Conservation (phyloP, 129 eudicot genomes). For the Centrapalus pauciflorus region DNA sequence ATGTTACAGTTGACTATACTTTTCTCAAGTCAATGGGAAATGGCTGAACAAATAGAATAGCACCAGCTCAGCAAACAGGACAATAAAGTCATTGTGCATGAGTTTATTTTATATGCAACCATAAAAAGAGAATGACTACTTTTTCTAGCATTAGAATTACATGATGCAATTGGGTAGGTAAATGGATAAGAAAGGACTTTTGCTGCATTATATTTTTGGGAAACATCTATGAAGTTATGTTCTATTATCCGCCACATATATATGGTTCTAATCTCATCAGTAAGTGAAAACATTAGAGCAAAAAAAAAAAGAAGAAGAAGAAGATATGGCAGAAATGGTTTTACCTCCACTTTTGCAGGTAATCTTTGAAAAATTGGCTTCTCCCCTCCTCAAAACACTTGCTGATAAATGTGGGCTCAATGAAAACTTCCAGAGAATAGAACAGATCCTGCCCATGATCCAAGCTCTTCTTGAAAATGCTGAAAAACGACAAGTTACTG, state of each 20-base stretch:
- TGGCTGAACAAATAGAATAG: not conserved
- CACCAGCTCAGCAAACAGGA: not conserved
- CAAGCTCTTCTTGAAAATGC: constrained; percentile 33
- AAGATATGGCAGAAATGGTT: constrained; percentile 20
- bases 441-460: constrained; percentile 18
- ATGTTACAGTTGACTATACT: not conserved
- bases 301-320: not conserved
- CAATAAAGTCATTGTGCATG: not conserved
- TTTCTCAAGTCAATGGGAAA: not conserved
- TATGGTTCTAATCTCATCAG: not conserved
- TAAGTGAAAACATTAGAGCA: not conserved
- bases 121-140: not conserved
- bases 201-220: no score
- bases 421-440: constrained; percentile 16
- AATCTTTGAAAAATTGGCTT: constrained; percentile 27
- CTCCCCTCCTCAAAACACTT: constrained; percentile 18
- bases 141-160: no score
- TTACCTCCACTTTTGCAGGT: constrained; percentile 21
- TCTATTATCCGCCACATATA: no score
- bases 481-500: constrained; percentile 13
- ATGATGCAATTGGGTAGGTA: no score
- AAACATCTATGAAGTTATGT: no score
- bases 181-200: not conserved
- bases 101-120: not conserved
- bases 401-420: not conserved